Conservation (phyloP, 768 basidiomycete genomes). For the Fistulinella prunicolor region DNA sequence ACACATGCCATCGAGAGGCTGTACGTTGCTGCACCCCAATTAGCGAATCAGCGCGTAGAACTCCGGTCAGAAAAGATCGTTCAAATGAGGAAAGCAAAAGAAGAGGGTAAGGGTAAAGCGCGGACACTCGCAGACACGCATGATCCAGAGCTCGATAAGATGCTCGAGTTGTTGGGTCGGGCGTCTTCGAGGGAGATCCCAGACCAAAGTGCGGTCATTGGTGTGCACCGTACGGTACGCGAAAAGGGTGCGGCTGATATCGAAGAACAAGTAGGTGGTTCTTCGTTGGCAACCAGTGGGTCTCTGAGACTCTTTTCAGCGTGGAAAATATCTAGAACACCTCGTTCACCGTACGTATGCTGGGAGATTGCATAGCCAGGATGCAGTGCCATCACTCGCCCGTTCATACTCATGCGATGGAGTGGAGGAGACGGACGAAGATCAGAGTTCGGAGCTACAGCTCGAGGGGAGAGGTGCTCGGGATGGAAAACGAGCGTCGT, state of each 20-base stretch:
- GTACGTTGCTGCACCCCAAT: constrained; percentile 81
- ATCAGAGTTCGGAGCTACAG: neutral
- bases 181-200: constrained; percentile 65
- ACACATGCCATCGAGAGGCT: constrained; percentile 87
- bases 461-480: constrained; percentile 3
- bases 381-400: constrained; percentile 49
- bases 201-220: constrained; percentile 69
- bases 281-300: constrained; percentile 1
- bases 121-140: constrained; percentile 33
- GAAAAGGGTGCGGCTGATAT: constrained; percentile 52
- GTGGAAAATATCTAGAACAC: constrained; percentile 72
- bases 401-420: constrained; percentile 27
- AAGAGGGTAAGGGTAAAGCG: constrained; percentile 47
- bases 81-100: constrained; percentile 70
- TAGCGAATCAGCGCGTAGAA: constrained; percentile 92
- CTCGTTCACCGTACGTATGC: constrained; percentile 68
- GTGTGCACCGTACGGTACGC: constrained; percentile 59
- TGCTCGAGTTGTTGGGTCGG: constrained; percentile 67
- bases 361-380: constrained; percentile 76
- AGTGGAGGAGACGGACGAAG: neutral
- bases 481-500: constrained; percentile 25
- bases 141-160: constrained; percentile 58
- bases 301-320: constrained; percentile 38
- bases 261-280: constrained; percentile 52
- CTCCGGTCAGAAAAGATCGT: constrained; percentile 67